phyloP scores from a whole-genome alignment of 1,139 yeast species.

The Blastobotrys malaysiensis region DNA sequence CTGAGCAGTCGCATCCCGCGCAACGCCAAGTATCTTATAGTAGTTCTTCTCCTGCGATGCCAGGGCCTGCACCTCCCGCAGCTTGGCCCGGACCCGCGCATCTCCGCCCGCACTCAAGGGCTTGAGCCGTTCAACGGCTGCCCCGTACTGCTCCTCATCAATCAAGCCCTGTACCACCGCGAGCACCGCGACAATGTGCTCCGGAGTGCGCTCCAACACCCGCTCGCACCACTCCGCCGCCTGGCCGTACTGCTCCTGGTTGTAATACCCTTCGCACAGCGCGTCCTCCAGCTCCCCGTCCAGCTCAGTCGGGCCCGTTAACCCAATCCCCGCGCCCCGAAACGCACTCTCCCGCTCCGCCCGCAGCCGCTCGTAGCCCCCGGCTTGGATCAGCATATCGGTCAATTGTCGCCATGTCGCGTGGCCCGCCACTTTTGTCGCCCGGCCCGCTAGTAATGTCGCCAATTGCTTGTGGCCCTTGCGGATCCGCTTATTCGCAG shows the following conservation, averaged over 20 bases:
- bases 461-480: constrained; percentile 32
- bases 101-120: constrained; percentile 19
- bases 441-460: constrained; percentile 6
- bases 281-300: constrained; percentile 38
- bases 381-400: constrained; percentile 19
- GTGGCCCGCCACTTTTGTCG: constrained; percentile 29
- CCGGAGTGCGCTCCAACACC: constrained; percentile 31
- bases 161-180: constrained; percentile 43
- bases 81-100: constrained; percentile 47
- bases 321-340: constrained; percentile 13
- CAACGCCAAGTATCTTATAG: constrained; percentile 70
- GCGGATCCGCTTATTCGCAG: constrained; percentile 43
- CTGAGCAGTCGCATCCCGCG: constrained; percentile 60
- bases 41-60: constrained; percentile 62
- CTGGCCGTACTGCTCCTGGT: constrained; percentile 31
- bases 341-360: constrained; percentile 8
- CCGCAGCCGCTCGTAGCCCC: constrained; percentile 18
- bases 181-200: constrained; percentile 44
- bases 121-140: constrained; percentile 39
- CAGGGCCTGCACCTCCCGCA: constrained; percentile 48
- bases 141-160: constrained; percentile 38
- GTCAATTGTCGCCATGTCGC: constrained; percentile 32
- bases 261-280: constrained; percentile 46
- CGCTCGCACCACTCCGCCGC: constrained; percentile 38
- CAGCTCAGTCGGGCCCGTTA: constrained; percentile 13